Conservation (phyloP, 73 alveolate species). For the Paramecium sexaurelia region DNA sequence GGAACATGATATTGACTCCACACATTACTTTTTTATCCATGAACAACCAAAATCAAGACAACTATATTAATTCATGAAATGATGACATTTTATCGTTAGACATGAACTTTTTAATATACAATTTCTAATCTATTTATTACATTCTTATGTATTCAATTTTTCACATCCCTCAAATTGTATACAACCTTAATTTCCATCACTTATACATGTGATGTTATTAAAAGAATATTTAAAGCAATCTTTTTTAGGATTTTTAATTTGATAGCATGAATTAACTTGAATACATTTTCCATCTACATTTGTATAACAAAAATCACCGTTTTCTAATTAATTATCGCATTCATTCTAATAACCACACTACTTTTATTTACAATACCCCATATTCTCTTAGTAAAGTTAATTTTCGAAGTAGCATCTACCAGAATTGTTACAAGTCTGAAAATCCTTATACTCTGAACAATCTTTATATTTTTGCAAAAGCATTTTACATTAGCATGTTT, state of each 20-base stretch:
- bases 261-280: not conserved
- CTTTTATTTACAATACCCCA: not conserved
- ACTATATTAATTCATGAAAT: not conserved
- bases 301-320: not conserved
- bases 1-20: not conserved
- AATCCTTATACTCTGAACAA: not conserved
- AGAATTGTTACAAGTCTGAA: not conserved
- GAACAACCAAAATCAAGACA: not conserved
- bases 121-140: not conserved
- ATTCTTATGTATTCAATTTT: not conserved
- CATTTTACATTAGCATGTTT: not conserved
- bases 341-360: not conserved
- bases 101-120: not conserved
- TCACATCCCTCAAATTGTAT: not conserved
- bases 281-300: not conserved
- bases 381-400: not conserved
- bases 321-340: not conserved
- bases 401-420: not conserved
- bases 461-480: not conserved
- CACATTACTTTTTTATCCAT: not conserved
- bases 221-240: not conserved
- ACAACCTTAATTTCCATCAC: not conserved
- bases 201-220: not conserved
- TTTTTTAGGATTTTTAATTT: not conserved
- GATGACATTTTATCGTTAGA: not conserved